These are phyloP conservation scores for Patellaria atrata DNA, from an alignment of 495 filamentous ascomycete species.

Conservation along the genomic window DNA sequence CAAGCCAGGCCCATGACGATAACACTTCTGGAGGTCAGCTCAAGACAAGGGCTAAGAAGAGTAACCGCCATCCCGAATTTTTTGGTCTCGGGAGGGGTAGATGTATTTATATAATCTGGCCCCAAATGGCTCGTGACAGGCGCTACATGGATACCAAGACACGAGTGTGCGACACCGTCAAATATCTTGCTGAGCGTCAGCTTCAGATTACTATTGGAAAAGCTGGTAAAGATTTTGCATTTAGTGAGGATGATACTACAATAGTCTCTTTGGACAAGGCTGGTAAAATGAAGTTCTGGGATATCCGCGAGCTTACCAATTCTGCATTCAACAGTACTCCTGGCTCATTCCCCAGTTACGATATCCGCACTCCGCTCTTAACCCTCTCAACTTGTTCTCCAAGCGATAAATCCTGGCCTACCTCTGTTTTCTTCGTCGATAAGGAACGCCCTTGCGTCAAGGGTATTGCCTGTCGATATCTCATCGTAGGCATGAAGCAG, in stretches of 20 bases:
- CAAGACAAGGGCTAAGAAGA: constrained; percentile 87
- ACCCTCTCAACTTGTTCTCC: constrained; percentile 65
- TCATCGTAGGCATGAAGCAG: constrained; percentile 95
- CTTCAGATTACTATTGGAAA: constrained; percentile 93
- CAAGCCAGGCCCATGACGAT: constrained; percentile 57
- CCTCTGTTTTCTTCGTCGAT: constrained; percentile 88
- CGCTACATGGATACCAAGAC: constrained; percentile 48
- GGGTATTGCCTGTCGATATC: constrained; percentile 74
- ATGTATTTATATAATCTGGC: constrained; percentile 82
- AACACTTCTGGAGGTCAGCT: constrained; percentile 77
- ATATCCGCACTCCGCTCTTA: constrained; percentile 63
- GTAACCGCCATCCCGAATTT: constrained; percentile 73
- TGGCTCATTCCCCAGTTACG: constrained; percentile 30
- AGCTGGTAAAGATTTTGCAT: constrained; percentile 94
- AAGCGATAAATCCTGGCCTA: constrained; percentile 83
- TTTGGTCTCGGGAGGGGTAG: constrained; percentile 94
- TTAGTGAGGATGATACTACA: constrained; percentile 87
- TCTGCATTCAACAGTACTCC: constrained; percentile 30
- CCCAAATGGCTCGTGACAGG: constrained; percentile 55
- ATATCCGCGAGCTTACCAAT: constrained; percentile 62
- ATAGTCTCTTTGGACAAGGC: constrained; percentile 95
- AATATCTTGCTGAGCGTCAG: constrained; percentile 69
- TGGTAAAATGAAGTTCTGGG: constrained; percentile 92
- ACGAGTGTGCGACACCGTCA: constrained; percentile 66
- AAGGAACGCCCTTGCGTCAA: constrained; percentile 83